A percentile compares a stretch with the other conserved stretches of the same genome.
Evolutionary conservation across 139 green algal genomes (phyloP).

Genomic region (Haematococcus sp.): DNA sequence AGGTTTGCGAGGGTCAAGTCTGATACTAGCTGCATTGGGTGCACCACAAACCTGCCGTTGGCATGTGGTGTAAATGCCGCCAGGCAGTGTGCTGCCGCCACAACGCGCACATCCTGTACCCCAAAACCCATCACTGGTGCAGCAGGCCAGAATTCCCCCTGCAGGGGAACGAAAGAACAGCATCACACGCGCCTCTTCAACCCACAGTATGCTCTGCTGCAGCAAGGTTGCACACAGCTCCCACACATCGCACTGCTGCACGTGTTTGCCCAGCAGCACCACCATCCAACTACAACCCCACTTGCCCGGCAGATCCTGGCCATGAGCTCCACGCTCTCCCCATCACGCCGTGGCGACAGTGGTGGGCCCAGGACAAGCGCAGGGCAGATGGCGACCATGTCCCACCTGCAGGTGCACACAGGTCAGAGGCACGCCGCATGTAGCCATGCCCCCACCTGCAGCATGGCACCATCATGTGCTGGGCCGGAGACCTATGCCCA

Average conservation of each 20-base stretch:
- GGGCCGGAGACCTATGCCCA: no score
- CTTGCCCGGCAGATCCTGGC: no score
- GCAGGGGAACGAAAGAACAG: slow-evolving; percentile 20
- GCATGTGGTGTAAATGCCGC: slow-evolving; percentile 23
- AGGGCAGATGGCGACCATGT: slow-evolving; percentile 43
- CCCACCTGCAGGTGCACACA: slow-evolving; percentile 11
- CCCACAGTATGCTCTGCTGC: no score
- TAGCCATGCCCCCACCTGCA: no score
- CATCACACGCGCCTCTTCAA: slow-evolving; percentile 1
- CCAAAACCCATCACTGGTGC: slow-evolving; percentile 17
- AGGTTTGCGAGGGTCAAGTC: no score
- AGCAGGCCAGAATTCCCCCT: slow-evolving; percentile 27
- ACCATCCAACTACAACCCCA: no score
- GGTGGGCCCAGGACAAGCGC: slow-evolving; percentile 39
- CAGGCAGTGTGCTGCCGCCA: slow-evolving; percentile 53
- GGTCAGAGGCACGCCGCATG: background rate
- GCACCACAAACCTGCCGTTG: slow-evolving; percentile 8
- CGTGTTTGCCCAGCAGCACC: no score
- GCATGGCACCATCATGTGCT: no score
- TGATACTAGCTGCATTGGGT: no score
- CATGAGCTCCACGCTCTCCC: no score
- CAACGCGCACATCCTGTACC: slow-evolving; percentile 52
- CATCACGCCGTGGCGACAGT: background rate
- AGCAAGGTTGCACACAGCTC: no score
- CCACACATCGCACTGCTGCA: no score